Percentiles rank a stretch among this genome's conserved stretches.
phyloP scores from a whole-genome alignment of 495 filamentous ascomycete genomes.

The Daldinia childiae region DNA sequence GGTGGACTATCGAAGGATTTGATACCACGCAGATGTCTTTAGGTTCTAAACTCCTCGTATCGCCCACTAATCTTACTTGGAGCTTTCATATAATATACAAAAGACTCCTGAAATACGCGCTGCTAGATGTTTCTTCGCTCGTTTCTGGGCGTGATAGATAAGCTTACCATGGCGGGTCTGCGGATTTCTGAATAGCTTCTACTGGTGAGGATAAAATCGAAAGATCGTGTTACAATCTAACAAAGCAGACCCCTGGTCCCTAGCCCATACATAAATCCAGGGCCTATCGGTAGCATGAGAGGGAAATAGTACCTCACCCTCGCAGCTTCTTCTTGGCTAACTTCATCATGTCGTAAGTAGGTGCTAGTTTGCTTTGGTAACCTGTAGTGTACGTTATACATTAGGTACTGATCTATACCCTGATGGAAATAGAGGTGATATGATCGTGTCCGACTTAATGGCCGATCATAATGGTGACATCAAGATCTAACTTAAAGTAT shows the following conservation, averaged over 20 bases:
- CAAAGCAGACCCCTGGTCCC: not conserved
- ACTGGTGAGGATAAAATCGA: not conserved
- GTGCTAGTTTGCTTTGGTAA: not conserved
- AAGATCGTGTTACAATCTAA: not conserved
- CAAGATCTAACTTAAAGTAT: conserved; percentile 32
- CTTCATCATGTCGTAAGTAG: conserved; percentile 23
- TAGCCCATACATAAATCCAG: not conserved
- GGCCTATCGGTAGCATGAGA: not conserved
- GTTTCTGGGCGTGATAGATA: conserved; percentile 9
- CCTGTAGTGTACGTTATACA: not conserved
- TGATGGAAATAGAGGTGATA: conserved; percentile 5
- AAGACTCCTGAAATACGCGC: conserved; percentile 22
- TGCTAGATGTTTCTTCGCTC: conserved; percentile 21
- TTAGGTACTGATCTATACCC: not conserved
- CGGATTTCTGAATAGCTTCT: conserved; percentile 2
- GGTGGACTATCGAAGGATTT: conserved; percentile 17
- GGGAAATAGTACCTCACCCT: not conserved
- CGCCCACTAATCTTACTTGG: conserved; percentile 3
- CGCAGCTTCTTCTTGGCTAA: conserved; percentile 18
- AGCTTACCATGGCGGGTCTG: not conserved
- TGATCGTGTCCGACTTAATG: conserved; percentile 20
- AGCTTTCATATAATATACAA: conserved; percentile 11
- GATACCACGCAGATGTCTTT: conserved; percentile 1
- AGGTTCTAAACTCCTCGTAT: not conserved
- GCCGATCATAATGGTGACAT: conserved; percentile 41